Base-by-base conservation (phyloP, 2,329 filamentous ascomycete species). In the Elsinoe batatas region DNA sequence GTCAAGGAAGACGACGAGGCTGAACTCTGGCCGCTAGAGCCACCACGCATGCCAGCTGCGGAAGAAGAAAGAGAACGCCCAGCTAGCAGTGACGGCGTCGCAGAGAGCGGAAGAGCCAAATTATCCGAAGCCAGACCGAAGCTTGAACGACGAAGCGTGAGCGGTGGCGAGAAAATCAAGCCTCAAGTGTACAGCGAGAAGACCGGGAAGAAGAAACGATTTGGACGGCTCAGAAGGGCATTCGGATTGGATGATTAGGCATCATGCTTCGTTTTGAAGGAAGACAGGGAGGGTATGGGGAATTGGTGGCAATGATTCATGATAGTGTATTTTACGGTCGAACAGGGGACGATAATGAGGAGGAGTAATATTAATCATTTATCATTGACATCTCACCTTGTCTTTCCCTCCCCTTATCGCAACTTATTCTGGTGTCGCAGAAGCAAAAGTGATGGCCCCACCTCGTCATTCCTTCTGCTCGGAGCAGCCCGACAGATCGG, bases 161-260 rank as follows among this genome's bases (percentile, higher is more conserved):
- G 22, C 46, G 54, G 56, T 26, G 51, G 42, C 11, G 53, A 58
- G n/a, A 50, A 51, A 40, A 26, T 18, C 50, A 49, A 36, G 33
- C 43, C 10, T 17, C 22, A n/a, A 32, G 63, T 66, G 2, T 64
- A 68, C 32, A 65, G 69, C 40, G 61, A 66, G 12, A 59, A 68
- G 53, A 69, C 67, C 5, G 65, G 68, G 44, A 76, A 74, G 67
- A 79, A 78, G 71, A 88, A 87, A 76, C 86, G 84, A 69, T 88
- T 88, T 68, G 76, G 77, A 40, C 71, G 74, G 55, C 68, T 88
- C 65, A 80, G 85, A 66, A 80, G 76, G 67, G 84, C 85, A 67
- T 85, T 88, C 69, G 74, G 76, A 49, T 67, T 82, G 50, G 70
- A 79, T 64, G 77, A 80, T 63, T 82, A 67, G 71, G 35, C 46